phyloP scores from a whole-genome alignment of 768 basidiomycete genomes.

The Punctularia strigosozonata region DNA sequence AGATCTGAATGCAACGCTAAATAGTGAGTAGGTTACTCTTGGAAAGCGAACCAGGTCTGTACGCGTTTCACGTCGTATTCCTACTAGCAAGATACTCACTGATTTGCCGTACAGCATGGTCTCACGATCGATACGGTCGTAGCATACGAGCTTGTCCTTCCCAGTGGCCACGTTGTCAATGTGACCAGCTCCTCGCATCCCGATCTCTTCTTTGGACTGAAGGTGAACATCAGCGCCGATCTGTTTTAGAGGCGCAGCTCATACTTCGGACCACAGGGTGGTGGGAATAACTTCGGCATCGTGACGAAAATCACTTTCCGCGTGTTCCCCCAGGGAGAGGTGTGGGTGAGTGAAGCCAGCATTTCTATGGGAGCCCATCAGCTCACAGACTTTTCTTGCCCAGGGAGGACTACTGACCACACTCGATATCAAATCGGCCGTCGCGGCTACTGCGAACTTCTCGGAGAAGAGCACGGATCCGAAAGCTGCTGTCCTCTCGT shows the following conservation, averaged over 20 bases:
- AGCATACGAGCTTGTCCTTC: constrained; percentile 9
- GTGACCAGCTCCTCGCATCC: constrained; percentile 1
- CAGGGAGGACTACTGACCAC: too few relatives aligned
- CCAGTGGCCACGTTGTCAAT: constrained; percentile 6
- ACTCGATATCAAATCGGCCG: neutral
- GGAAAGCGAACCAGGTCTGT: neutral
- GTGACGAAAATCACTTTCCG: neutral
- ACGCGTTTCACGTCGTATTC: neutral
- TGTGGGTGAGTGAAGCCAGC: neutral
- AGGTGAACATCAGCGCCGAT: too few relatives aligned
- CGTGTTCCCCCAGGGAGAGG: neutral
- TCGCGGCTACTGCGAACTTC: constrained; percentile 2
- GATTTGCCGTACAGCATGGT: constrained; percentile 8
- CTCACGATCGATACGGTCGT: constrained; percentile 9
- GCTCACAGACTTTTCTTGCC: too few relatives aligned
- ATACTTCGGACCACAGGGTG: too few relatives aligned
- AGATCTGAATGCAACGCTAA: too few relatives aligned
- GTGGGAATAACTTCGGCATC: constrained; percentile 8
- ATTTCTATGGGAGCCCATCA: too few relatives aligned
- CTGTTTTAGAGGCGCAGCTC: too few relatives aligned
- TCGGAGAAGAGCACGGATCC: constrained; percentile 3
- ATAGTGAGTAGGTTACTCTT: too few relatives aligned
- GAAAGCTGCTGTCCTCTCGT: constrained; percentile 6
- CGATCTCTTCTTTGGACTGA: constrained; percentile 8
- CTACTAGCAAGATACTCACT: constrained; percentile 8